Evolutionary conservation across 495 filamentous ascomycete species (phyloP), one percentile per base, ranked within the genome.

Genomic region (Aspergillus bertholletiae): DNA sequence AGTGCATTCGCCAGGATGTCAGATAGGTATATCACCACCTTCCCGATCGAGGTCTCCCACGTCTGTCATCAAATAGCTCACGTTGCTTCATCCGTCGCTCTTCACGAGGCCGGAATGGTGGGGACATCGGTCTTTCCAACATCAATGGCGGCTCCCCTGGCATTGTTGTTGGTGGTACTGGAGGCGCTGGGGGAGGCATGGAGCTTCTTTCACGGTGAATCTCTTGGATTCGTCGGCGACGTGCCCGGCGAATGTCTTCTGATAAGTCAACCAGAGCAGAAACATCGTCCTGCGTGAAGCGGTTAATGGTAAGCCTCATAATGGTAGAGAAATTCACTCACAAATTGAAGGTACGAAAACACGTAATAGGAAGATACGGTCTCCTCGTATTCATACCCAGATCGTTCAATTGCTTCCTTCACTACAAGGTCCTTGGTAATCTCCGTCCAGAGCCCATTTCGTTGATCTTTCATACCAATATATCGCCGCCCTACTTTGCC

Each of bases 341-440:
- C 92, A 66, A 93, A 89, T 56, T 82, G 78, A 39, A 98, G 79
- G 69, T 95, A 96, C 53, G 92, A 86, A 74, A 96, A 92, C 32
- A 98, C 82, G 64, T 97, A 97, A 70, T 88, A 97, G 70, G 89
- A 96, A 46, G 73, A 82, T 47, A 89, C 87, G 2, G 90, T 94
- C 74, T 97, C 93, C 63, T 97, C 92, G 63, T 84, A 97, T 59
- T 90, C 89, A 70, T 95, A 97, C 0, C 90, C 91, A 54, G 84
- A 67, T 49, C 85, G 74, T 55, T 96, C 86, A 58, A 98, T 90
- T 0, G 94, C 95, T 64, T 97, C 93, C 51, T 84, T 82, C 35
- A 87, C 80, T 12, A 98, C 90, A 45, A 98, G 69, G 59, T 96
- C 91, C 73, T 96, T 97, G 7, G 92, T 96, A 60, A 98, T 92